A percentile compares a stretch with the other conserved stretches of the same genome.
Conservation (phyloP, 257 asterid species). For the Paraleonurus japonicus region DNA sequence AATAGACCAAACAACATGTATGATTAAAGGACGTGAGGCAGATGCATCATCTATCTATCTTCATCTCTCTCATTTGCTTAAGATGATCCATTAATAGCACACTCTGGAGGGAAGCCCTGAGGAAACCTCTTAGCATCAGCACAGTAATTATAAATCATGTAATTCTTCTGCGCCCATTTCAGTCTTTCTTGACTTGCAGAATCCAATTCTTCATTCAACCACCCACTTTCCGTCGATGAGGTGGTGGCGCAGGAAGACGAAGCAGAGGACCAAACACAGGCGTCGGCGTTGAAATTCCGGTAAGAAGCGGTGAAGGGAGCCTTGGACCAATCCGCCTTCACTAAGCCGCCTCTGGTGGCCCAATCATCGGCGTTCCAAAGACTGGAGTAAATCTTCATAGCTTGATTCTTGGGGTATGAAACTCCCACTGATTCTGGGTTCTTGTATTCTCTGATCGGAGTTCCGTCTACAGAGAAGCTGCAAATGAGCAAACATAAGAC, state of each 20-base stretch:
- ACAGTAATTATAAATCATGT: slow-evolving; percentile 43
- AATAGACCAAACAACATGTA: not conserved
- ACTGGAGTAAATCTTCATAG: too few species aligned
- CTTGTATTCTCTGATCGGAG: too few species aligned
- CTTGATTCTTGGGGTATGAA: too few species aligned
- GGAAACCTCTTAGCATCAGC: slow-evolving; percentile 39
- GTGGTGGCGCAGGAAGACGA: slow-evolving; percentile 5
- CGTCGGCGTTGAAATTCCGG: slow-evolving; percentile 32
- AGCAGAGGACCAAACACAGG: slow-evolving; percentile 19
- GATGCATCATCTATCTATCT: not conserved
- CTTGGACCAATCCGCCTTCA: slow-evolving; percentile 42
- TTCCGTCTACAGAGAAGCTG: too few species aligned
- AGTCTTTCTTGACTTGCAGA: slow-evolving; percentile 6
- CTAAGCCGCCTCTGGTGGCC: slow-evolving; percentile 39
- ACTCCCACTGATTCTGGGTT: too few species aligned
- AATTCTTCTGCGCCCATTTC: slow-evolving; percentile 41
- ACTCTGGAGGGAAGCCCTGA: slow-evolving; percentile 38
- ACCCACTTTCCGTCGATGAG: not conserved
- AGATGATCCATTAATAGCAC: slow-evolving; percentile 10
- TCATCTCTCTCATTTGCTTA: not conserved
- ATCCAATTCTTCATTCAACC: slow-evolving; percentile 24
- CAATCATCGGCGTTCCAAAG: too few species aligned
- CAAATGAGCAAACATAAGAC: too few species aligned
- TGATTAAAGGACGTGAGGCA: too few species aligned
- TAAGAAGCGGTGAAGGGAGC: slow-evolving; percentile 49